Base-by-base conservation (phyloP, 257 asterid genomes). In the Solanum pennellii region DNA sequence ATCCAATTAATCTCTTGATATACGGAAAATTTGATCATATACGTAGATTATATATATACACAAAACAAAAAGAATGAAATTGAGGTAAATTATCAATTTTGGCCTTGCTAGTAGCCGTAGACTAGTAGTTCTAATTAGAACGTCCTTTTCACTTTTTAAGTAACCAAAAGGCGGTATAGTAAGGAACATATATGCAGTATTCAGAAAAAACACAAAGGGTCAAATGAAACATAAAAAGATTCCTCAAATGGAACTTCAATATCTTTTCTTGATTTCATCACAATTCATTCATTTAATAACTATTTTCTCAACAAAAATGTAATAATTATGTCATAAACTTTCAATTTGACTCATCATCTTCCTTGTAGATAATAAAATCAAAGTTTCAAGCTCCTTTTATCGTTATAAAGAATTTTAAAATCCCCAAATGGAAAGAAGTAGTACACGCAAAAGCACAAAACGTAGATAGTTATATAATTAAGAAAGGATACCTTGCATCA, bases 401-500 rank as follows among this genome's bases (percentile, higher is more conserved):
- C 23, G 10, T 10, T 52, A 52, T 18, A 52, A 18, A 18, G 62
- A 52, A 16, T 7, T 16, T 16, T 6, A 56, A 56, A 56, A 56
- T 56, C 65, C 65, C 65, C 11, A 52, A 52, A 18, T 52, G n/a
- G 18, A 52, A 52, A 52, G 23, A 18, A 16, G n/a, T 60, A n/a
- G 42, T 41, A 41, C 44, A 23, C 21, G 62, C 62, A 21, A 41
- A 86, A 27, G 25, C 5, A 35, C 12, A 21, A 9, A 42, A 42
- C 3, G 3, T 27, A 13, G 18, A 66, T 62, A 66, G 33, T 33
- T 33, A 33, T 33, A 33, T 3, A 62, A 62, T 62, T 3, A 75
- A 75, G 31, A 23, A 35, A 37, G 60, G 89, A 41, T 92, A 95
- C 98, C 98, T 88, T 91, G 93, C 25, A 93, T 71, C 89, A 89